Percentiles rank a stretch among this genome's conserved stretches.
Evolutionary conservation across 805 yeast species (phyloP).

Genomic region (Komagataella kurtzmanii): DNA sequence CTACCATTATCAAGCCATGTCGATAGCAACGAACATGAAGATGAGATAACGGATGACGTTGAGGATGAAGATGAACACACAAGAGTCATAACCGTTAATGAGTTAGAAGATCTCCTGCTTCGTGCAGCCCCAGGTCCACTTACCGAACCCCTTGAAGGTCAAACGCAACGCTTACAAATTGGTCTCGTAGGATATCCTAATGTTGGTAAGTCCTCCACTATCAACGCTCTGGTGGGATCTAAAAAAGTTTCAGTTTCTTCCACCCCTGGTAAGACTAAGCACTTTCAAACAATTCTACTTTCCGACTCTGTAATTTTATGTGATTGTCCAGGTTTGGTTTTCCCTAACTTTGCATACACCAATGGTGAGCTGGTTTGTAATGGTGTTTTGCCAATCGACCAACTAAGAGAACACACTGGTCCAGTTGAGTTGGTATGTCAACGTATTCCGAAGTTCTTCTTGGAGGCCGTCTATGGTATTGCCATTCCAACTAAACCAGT

Average conservation of each 20-base stretch:
- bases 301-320: constrained; percentile 77
- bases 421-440: constrained; percentile 79
- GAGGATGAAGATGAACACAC: constrained; percentile 34
- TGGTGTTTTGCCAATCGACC: constrained; percentile 98
- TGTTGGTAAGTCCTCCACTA: constrained; percentile 65
- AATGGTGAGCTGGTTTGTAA: constrained; percentile 95
- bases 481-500: constrained; percentile 61
- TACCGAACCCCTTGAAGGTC: constrained; percentile 37
- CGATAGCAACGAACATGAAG: neutral
- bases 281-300: constrained; percentile 88
- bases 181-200: constrained; percentile 98
- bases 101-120: constrained; percentile 71
- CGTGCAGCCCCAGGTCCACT: constrained; percentile 63
- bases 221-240: constrained; percentile 91
- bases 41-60: constrained; percentile 6
- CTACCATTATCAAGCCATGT: neutral
- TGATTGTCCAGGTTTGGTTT: constrained; percentile 98
- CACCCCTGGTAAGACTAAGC: constrained; percentile 98
- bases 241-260: constrained; percentile 97
- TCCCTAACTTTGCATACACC: constrained; percentile 94
- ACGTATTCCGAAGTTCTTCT: constrained; percentile 74
- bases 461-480: constrained; percentile 92
- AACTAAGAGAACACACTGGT: constrained; percentile 81
- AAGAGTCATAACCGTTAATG: constrained; percentile 66
- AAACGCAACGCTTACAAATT: constrained; percentile 59